phyloP scores from a whole-genome alignment of 2,329 filamentous ascomycete genomes.

The Elsinoe perseae region DNA sequence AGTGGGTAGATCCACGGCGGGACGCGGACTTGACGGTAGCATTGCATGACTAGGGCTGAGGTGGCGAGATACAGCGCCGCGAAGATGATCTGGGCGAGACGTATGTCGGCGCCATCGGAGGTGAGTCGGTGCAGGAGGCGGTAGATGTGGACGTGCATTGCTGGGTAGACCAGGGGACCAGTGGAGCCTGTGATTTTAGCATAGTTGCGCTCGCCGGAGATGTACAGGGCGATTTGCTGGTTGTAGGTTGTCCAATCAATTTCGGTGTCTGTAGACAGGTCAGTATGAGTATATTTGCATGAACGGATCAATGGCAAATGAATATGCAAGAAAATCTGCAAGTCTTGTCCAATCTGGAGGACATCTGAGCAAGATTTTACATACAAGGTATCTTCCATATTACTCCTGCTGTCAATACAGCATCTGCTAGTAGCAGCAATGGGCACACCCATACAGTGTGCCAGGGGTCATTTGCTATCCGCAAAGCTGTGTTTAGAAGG shows the following conservation, averaged over 20 bases:
- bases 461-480: slow-evolving; percentile 46
- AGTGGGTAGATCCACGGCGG: slow-evolving; percentile 84
- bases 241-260: slow-evolving; percentile 98
- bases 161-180: slow-evolving; percentile 90
- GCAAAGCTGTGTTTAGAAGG: slow-evolving; percentile 29
- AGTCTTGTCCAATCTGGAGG: no score
- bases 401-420: slow-evolving; percentile 61
- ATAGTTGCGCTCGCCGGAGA: slow-evolving; percentile 83
- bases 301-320: neutral
- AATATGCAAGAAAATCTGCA: no score
- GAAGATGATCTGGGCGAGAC: slow-evolving; percentile 78
- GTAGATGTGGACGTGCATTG: slow-evolving; percentile 88
- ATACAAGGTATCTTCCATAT: slow-evolving; percentile 79
- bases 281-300: neutral
- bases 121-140: slow-evolving; percentile 71
- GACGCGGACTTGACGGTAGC: slow-evolving; percentile 68
- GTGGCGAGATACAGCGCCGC: slow-evolving; percentile 68
- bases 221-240: slow-evolving; percentile 76
- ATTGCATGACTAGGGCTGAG: slow-evolving; percentile 68
- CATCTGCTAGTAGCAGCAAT: slow-evolving; percentile 62
- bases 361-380: no score
- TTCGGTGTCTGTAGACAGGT: slow-evolving; percentile 64
- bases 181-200: slow-evolving; percentile 76
- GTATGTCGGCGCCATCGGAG: slow-evolving; percentile 64
- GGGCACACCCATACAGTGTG: slow-evolving; percentile 58